These are phyloP conservation scores for Boletus vermiculosoides DNA, from an alignment of 768 basidiomycete genomes.

Conservation along the genomic window DNA sequence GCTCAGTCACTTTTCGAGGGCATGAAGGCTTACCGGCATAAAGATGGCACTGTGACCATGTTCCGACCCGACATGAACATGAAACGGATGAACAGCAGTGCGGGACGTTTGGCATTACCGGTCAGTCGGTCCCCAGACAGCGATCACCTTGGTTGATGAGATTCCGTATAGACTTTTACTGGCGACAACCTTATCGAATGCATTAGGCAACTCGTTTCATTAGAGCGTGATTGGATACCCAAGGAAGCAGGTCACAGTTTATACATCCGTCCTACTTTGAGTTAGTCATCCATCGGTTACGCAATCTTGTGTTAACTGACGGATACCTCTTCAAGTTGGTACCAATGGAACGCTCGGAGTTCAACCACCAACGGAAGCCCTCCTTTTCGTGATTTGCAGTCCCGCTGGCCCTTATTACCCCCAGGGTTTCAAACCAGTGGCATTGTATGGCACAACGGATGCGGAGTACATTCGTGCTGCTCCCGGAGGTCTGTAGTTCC, in stretches of 20 bases:
- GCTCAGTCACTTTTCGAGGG: constrained; percentile 91
- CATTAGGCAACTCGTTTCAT: constrained; percentile 80
- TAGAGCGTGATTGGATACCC: constrained; percentile 93
- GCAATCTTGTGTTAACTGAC: constrained; percentile 3
- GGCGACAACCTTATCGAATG: constrained; percentile 70
- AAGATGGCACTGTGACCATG: constrained; percentile 69
- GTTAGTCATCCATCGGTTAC: constrained; percentile 25
- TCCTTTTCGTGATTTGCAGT: constrained; percentile 62
- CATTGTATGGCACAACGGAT: constrained; percentile 74
- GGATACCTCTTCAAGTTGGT: constrained; percentile 55
- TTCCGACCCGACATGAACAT: constrained; percentile 98
- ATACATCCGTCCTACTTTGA: constrained; percentile 85
- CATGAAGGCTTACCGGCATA: constrained; percentile 87
- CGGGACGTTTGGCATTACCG: constrained; percentile 72
- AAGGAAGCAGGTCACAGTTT: constrained; percentile 83
- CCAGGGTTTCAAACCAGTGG: constrained; percentile 86
- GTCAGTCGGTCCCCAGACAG: constrained; percentile 38
- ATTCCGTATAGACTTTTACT: constrained; percentile 61
- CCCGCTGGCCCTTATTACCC: constrained; percentile 80
- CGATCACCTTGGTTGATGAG: constrained; percentile 4
- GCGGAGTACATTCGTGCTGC: constrained; percentile 74
- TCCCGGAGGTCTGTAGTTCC: constrained; percentile 60
- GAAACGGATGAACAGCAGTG: constrained; percentile 90
- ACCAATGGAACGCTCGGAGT: constrained; percentile 51
- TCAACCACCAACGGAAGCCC: constrained; percentile 63